Base-by-base conservation (phyloP, 2,329 filamentous ascomycete genomes). In the Penicillium corylophilum region DNA sequence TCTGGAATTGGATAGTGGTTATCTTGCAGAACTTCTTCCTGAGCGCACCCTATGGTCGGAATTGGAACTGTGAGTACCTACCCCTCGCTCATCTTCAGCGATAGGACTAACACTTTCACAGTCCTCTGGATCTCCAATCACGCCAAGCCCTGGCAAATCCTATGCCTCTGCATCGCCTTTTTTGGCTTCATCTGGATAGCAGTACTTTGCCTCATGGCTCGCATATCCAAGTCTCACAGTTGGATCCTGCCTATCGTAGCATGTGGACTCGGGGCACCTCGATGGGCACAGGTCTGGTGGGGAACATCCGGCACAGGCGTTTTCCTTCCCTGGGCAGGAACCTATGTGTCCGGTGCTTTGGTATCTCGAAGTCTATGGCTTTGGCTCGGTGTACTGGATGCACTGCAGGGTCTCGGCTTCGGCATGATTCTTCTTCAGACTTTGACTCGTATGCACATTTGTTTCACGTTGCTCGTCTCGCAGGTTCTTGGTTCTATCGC, bases 251-350 rank as follows among this genome's bases (percentile, higher is more conserved):
- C 84, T 12, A 80, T 88, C 50, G 86, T 87, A 56, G 84, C 85
- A 41, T 82, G 87, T 53, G 84, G 84, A 13, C 78, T 88, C 12
- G 82, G 71, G 4, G 83, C 84, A 3, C 85, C 85, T 1, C 76
- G 84, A 53, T 88, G 84, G 84, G 80, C 79, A 8, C 85, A 88
- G 66, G 86, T 86, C 65, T 82, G 85, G 64, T 87, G 85, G 85
- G 81, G 79, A 10, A 81, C 79, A 5, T 82, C 79, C 7, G 79
- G 79, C 10, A 79, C 85, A 54, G 85, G 83, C 3, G 72, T 78
- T 24, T 87, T 81, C 63, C 69, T 88, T 2, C 85, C 85, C 2
- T 87, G 84, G 84, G 80, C 80, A 6, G 81, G 81, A 35, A 71
- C 73, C 2, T 78, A 79, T 16, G 68, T 81, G 0, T 74, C 77